phyloP scores from a whole-genome alignment of 371 early-diverging fungal genomes.

The Polyrhizophydium stewartii region DNA sequence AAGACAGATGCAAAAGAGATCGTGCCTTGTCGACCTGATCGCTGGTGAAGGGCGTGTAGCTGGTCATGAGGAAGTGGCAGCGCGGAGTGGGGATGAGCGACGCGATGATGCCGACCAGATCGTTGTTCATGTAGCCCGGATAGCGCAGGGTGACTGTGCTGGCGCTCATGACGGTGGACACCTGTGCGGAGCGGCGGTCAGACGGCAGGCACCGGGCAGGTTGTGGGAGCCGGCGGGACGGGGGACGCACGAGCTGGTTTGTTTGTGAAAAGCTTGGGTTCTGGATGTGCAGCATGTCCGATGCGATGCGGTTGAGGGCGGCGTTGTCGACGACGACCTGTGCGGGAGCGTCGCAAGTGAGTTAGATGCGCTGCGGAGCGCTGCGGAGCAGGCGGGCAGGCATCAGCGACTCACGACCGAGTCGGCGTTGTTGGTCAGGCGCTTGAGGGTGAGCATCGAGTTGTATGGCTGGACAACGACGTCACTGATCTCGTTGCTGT shows the following conservation, averaged over 20 bases:
- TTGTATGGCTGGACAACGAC: constrained; percentile 99
- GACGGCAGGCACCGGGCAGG: constrained; percentile 59
- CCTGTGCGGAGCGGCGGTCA: constrained; percentile 30
- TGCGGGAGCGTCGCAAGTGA: constrained; percentile 7
- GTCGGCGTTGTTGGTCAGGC: constrained; percentile 90
- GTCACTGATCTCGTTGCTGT: constrained; percentile 94
- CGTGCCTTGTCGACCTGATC: constrained; percentile 85
- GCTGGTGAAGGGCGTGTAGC: constrained; percentile 98
- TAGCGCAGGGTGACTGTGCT: constrained; percentile 97
- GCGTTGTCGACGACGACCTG: constrained; percentile 92
- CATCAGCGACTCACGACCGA: constrained; percentile 69
- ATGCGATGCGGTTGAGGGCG: constrained; percentile 89
- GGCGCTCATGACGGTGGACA: constrained; percentile 97
- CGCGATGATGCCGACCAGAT: constrained; percentile 91
- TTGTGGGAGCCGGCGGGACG: constrained; percentile 10
- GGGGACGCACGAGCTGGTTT: constrained; percentile 79
- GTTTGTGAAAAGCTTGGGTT: constrained; percentile 95
- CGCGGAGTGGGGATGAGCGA: constrained; percentile 94
- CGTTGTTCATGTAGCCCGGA: constrained; percentile 99
- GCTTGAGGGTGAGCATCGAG: constrained; percentile 90
- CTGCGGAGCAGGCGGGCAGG: neutral
- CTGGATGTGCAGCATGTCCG: constrained; percentile 88
- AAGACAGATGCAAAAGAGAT: neutral
- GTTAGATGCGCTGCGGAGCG: neutral
- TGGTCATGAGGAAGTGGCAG: constrained; percentile 96